These are phyloP conservation scores for Drechslera avenae DNA, from an alignment of 2,329 filamentous ascomycete species.

Conservation along the genomic window DNA sequence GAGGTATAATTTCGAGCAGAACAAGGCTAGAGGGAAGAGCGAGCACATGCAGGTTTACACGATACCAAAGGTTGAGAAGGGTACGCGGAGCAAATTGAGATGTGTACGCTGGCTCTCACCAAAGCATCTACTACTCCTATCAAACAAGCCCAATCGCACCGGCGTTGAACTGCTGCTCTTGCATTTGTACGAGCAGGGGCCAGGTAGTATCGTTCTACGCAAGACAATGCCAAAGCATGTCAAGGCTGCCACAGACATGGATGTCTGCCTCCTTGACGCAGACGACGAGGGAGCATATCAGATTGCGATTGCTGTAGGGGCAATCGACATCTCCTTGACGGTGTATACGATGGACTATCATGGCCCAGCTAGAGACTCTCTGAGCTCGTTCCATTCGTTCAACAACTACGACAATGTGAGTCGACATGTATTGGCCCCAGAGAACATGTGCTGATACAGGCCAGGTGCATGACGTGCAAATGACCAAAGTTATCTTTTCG, in stretches of 20 bases:
- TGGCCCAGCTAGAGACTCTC: conserved; percentile 50
- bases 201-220: conserved; percentile 55
- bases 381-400: conserved; percentile 57
- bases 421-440: background rate
- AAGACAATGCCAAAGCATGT: conserved; percentile 70
- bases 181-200: conserved; percentile 64
- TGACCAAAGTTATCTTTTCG: conserved; percentile 60
- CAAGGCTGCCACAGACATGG: conserved; percentile 76
- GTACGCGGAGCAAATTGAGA: conserved; percentile 59
- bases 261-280: conserved; percentile 70
- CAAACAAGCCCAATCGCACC: conserved; percentile 59
- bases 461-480: conserved; percentile 57
- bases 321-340: conserved; percentile 77
- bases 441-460: conserved; percentile 8
- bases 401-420: conserved; percentile 60
- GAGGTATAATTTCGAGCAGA: conserved; percentile 54
- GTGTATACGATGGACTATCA: conserved; percentile 79
- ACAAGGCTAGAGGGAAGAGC: conserved; percentile 42
- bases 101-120: conserved; percentile 62
- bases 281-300: conserved; percentile 69
- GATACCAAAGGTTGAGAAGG: conserved; percentile 37
- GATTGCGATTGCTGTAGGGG: conserved; percentile 79
- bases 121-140: conserved; percentile 59
- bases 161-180: conserved; percentile 63
- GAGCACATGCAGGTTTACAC: conserved; percentile 39